phyloP scores from a whole-genome alignment of 1,139 yeast species.

The Casaregolazyma suthepensis region DNA sequence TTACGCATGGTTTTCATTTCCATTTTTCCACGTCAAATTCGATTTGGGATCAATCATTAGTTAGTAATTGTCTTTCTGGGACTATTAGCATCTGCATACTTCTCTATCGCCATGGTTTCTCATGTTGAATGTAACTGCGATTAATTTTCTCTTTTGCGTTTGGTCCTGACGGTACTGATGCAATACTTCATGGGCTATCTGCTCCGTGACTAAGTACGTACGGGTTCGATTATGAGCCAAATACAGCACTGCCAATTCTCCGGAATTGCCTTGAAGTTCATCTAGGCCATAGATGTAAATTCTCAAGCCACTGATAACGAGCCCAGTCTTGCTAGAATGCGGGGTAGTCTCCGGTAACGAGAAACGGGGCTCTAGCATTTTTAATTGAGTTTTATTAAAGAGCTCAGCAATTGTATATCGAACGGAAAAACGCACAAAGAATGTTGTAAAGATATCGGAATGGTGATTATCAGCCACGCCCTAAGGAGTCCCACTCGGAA shows the following conservation, averaged over 20 bases:
- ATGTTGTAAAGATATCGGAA: no score
- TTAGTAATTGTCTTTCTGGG: slow-evolving; percentile 28
- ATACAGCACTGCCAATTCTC: slow-evolving; percentile 21
- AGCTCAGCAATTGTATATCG: no score
- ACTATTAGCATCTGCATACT: slow-evolving; percentile 30
- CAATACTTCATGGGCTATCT: slow-evolving; percentile 20
- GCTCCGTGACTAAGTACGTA: slow-evolving; percentile 18
- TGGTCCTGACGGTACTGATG: slow-evolving; percentile 5
- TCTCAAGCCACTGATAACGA: slow-evolving; percentile 23
- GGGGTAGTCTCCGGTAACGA: neutral
- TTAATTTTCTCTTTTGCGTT: slow-evolving; percentile 10
- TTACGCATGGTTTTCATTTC: neutral
- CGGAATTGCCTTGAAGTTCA: slow-evolving; percentile 11
- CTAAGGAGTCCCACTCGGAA: no score
- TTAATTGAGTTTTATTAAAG: no score
- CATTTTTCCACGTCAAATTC: neutral
- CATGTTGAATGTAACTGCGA: slow-evolving; percentile 52
- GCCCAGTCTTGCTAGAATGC: neutral
- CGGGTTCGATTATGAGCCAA: slow-evolving; percentile 25
- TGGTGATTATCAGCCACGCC: no score
- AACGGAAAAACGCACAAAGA: no score
- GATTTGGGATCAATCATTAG: neutral
- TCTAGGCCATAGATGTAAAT: slow-evolving; percentile 26
- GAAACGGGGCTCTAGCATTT: neutral
- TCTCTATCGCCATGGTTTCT: slow-evolving; percentile 56